Evolutionary conservation across 2,329 filamentous ascomycete species (phyloP).

Genomic region (Shiraia bambusicola): DNA sequence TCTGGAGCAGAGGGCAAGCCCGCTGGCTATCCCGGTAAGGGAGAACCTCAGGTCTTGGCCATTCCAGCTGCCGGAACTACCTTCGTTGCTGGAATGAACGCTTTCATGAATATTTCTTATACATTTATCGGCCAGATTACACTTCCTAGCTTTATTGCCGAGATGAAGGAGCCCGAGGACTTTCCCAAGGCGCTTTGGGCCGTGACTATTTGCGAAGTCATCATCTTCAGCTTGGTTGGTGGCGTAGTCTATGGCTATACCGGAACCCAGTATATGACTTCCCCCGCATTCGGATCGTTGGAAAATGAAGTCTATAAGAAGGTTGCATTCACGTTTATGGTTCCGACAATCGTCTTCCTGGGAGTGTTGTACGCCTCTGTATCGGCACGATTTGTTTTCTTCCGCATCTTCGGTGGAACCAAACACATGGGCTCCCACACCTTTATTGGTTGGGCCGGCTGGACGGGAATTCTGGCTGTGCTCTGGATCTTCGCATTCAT

Average conservation of each 20-base stretch:
- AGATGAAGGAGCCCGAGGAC: conserved; percentile 79
- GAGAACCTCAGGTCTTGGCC: conserved; percentile 67
- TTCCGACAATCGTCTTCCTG: conserved; percentile 89
- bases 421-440: conserved; percentile 81
- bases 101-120: conserved; percentile 93
- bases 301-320: conserved; percentile 77
- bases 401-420: conserved; percentile 79
- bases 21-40: conserved; percentile 58
- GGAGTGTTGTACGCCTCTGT: conserved; percentile 90
- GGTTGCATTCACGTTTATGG: conserved; percentile 90
- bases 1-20: conserved; percentile 75
- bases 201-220: conserved; percentile 83
- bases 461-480: conserved; percentile 70
- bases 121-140: conserved; percentile 97
- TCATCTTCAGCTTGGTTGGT: conserved; percentile 83
- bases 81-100: conserved; percentile 79
- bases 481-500: conserved; percentile 90
- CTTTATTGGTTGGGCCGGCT: conserved; percentile 74
- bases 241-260: conserved; percentile 82
- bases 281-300: conserved; percentile 84
- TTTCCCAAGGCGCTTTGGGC: conserved; percentile 93
- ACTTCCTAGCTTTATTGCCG: conserved; percentile 89
- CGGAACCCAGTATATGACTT: conserved; percentile 83
- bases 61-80: conserved; percentile 70
- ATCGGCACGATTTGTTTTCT: conserved; percentile 87